A percentile compares a stretch with the other conserved stretches of the same genome.
These are phyloP conservation scores for Pseudogymnoascus sp. DNA, from an alignment of 2,329 filamentous ascomycete genomes.

Conservation along the genomic window DNA sequence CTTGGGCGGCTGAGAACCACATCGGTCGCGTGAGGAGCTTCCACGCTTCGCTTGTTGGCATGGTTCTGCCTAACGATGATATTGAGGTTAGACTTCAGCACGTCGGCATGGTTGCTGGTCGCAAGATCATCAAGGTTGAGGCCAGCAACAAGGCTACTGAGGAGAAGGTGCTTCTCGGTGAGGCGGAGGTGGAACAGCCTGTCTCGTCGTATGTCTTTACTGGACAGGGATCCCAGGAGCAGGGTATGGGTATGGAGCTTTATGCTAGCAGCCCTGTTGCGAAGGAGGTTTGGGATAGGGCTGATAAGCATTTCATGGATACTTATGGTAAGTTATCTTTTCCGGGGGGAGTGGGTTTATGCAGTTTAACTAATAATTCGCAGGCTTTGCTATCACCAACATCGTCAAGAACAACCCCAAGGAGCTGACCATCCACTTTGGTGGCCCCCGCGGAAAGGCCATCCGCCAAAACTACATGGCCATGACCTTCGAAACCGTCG, in stretches of 20 bases:
- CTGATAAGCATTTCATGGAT: slow-evolving; percentile 95
- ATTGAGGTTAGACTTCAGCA: slow-evolving; percentile 94
- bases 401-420: slow-evolving; percentile 99
- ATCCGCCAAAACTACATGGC: slow-evolving; percentile 99
- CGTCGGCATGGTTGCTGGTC: slow-evolving; percentile 92
- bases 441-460: slow-evolving; percentile 89
- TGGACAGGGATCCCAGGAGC: slow-evolving; percentile 95
- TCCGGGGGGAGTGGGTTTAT: slow-evolving; percentile 1
- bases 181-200: slow-evolving; percentile 96
- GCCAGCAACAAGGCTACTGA: slow-evolving; percentile 91
- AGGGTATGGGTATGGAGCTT: slow-evolving; percentile 99
- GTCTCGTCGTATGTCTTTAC: slow-evolving; percentile 97
- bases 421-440: slow-evolving; percentile 96
- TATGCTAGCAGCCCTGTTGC: slow-evolving; percentile 90
- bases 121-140: slow-evolving; percentile 99
- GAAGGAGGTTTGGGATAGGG: slow-evolving; percentile 95
- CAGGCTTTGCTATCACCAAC: slow-evolving; percentile 91
- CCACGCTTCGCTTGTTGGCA: slow-evolving; percentile 92
- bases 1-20: slow-evolving; percentile 98
- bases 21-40: slow-evolving; percentile 95
- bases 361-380: slow-evolving; percentile 18
- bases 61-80: slow-evolving; percentile 95
- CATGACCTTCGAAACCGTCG: slow-evolving; percentile 99
- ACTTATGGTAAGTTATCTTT: slow-evolving; percentile 68
- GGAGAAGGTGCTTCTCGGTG: slow-evolving; percentile 89